phyloP scores from a whole-genome alignment of 164 flowering plant species.

The Taxillus chinensis region DNA sequence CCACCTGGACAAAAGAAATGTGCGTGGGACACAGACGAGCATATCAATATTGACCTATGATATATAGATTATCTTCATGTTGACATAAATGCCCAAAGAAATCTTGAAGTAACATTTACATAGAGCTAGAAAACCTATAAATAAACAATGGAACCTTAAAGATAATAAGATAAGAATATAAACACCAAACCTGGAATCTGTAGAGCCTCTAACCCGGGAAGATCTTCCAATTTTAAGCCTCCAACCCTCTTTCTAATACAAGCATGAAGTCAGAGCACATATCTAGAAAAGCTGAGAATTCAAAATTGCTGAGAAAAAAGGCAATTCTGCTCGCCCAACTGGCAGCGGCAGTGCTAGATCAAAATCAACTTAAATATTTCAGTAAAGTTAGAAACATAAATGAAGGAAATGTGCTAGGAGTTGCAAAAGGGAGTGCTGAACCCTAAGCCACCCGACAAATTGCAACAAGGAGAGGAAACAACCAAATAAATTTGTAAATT shows the following conservation, averaged over 20 bases:
- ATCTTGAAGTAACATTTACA: too few species aligned
- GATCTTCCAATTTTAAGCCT: slow-evolving; percentile 80
- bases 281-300: neutral
- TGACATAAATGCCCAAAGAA: neutral
- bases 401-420: too few species aligned
- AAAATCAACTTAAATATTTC: neutral
- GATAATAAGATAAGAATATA: neutral
- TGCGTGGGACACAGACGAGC: neutral
- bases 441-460: too few species aligned
- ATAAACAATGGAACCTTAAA: neutral
- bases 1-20: neutral
- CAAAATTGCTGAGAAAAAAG: neutral
- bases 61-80: neutral
- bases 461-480: too few species aligned
- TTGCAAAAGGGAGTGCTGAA: too few species aligned
- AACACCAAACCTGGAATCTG: slow-evolving; percentile 61
- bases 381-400: too few species aligned
- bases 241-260: slow-evolving; percentile 79
- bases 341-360: neutral
- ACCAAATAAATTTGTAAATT: too few species aligned
- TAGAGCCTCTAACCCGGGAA: slow-evolving; percentile 85
- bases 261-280: slow-evolving; percentile 7
- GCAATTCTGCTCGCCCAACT: neutral
- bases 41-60: neutral
- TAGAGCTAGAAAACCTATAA: too few species aligned